These are phyloP conservation scores for Knufia petricola DNA, from an alignment of 2,329 filamentous ascomycete genomes.

Conservation along the genomic window DNA sequence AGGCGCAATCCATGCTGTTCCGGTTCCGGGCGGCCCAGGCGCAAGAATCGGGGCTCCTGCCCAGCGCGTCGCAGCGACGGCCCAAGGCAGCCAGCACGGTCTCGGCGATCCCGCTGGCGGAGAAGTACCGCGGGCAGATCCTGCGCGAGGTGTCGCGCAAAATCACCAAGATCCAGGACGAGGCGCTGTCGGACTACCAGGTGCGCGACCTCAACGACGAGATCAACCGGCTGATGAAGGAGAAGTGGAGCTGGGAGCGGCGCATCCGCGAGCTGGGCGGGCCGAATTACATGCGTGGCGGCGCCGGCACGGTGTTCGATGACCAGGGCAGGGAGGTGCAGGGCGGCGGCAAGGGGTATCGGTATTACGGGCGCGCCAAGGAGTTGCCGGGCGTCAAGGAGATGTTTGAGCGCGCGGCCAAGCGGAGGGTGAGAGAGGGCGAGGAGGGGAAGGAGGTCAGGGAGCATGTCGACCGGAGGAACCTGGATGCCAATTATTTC, in stretches of 20 bases:
- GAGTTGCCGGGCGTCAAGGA: constrained; percentile 95
- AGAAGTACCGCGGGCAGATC: constrained; percentile 97
- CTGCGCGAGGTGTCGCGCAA: constrained; percentile 96
- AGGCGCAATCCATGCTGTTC: constrained; percentile 99
- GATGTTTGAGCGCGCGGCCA: constrained; percentile 71
- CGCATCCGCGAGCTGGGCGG: constrained; percentile 94
- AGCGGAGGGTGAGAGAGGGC: constrained; percentile 54
- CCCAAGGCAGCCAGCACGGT: constrained; percentile 86
- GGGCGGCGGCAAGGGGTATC: constrained; percentile 75
- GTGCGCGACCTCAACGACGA: constrained; percentile 97
- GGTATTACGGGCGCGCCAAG: constrained; percentile 82
- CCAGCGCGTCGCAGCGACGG: constrained; percentile 77
- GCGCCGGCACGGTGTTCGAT: constrained; percentile 58
- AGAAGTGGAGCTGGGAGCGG: constrained; percentile 98
- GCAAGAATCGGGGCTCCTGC: constrained; percentile 89
- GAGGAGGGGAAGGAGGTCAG: constrained; percentile 48
- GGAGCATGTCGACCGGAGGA: constrained; percentile 40
- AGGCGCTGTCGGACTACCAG: constrained; percentile 86
- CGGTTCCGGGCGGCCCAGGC: constrained; percentile 97
- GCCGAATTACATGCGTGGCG: constrained; percentile 83
- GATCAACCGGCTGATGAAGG: constrained; percentile 97
- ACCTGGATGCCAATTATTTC: constrained; percentile 90
- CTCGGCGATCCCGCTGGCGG: constrained; percentile 72
- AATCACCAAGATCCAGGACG: constrained; percentile 89
- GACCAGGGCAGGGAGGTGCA: constrained; percentile 62